These are phyloP conservation scores for Aspergillus baeticus DNA, from an alignment of 495 filamentous ascomycete species.

Conservation along the genomic window DNA sequence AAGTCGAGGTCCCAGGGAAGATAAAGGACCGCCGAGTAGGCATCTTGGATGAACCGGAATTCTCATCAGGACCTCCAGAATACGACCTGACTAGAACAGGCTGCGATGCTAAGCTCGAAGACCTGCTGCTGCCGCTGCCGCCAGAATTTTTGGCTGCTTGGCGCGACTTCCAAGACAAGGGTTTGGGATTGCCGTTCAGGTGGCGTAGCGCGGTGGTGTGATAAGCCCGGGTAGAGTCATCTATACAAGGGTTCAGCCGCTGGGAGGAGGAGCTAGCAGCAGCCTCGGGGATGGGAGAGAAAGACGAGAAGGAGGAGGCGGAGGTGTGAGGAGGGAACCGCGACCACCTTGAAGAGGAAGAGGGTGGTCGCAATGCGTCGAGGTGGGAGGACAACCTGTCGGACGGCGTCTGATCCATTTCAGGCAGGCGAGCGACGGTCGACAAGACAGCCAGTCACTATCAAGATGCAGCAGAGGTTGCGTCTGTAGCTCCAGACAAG, in stretches of 20 bases:
- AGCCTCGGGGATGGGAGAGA: slow-evolving; percentile 19
- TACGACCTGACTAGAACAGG: slow-evolving; percentile 48
- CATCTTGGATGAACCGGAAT: slow-evolving; percentile 27
- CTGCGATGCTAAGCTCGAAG: slow-evolving; percentile 32
- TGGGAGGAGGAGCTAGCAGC: slow-evolving; percentile 20
- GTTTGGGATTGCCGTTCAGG: slow-evolving; percentile 24
- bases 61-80: slow-evolving; percentile 33
- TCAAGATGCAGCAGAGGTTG: slow-evolving; percentile 1
- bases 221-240: slow-evolving; percentile 30
- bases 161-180: slow-evolving; percentile 23
- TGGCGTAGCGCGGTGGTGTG: slow-evolving; percentile 32
- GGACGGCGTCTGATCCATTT: slow-evolving; percentile 33
- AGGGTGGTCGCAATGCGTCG: slow-evolving; percentile 30
- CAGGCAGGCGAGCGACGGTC: neutral
- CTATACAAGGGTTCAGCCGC: slow-evolving; percentile 24
- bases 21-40: slow-evolving; percentile 35
- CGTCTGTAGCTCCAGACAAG: slow-evolving; percentile 4
- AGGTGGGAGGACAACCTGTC: slow-evolving; percentile 27
- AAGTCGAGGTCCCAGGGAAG: slow-evolving; percentile 19
- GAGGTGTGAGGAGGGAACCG: no score
- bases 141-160: slow-evolving; percentile 8
- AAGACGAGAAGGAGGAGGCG: slow-evolving; percentile 24
- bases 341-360: slow-evolving; percentile 31
- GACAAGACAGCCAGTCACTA: slow-evolving; percentile 7
- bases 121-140: slow-evolving; percentile 11